Percentiles rank a stretch among this genome's conserved stretches.
Conservation (phyloP, 169 alveolate genomes). For the Plasmodium gaboni region DNA sequence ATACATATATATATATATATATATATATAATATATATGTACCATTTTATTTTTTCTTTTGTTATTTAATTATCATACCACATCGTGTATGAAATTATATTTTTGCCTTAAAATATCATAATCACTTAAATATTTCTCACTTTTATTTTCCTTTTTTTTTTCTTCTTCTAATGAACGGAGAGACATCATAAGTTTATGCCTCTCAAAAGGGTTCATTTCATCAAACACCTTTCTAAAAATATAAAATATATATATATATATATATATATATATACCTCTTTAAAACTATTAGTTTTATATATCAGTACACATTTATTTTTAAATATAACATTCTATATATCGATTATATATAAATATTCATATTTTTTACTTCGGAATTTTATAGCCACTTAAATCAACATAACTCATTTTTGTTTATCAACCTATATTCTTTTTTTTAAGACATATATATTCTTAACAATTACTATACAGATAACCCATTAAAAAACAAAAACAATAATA, state of each 20-base stretch:
- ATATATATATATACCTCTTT: not conserved
- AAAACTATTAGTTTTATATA: no score
- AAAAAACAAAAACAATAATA: no score
- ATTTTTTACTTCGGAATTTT: conserved; percentile 32
- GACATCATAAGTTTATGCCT: conserved; percentile 70
- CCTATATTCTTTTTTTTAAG: not conserved
- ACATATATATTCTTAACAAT: not conserved
- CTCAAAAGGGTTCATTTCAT: conserved; percentile 28
- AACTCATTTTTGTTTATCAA: conserved; percentile 3
- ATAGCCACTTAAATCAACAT: conserved; percentile 50
- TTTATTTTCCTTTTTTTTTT: conserved; percentile 18
- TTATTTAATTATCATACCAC: conserved; percentile 12
- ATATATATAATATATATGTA: not conserved
- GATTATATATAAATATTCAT: not conserved
- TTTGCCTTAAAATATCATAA: conserved; percentile 39
- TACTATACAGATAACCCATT: no score
- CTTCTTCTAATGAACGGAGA: conserved; percentile 20
- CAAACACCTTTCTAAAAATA: conserved; percentile 26
- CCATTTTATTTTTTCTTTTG: not conserved
- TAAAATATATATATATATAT: not conserved
- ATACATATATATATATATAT: not conserved
- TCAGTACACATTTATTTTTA: no score
- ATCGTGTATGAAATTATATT: conserved; percentile 53
- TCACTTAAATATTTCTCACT: conserved; percentile 24
- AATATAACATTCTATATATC: no score